Evolutionary conservation across 768 basidiomycete genomes (phyloP).

Genomic region (Panaeolus papilionaceus): DNA sequence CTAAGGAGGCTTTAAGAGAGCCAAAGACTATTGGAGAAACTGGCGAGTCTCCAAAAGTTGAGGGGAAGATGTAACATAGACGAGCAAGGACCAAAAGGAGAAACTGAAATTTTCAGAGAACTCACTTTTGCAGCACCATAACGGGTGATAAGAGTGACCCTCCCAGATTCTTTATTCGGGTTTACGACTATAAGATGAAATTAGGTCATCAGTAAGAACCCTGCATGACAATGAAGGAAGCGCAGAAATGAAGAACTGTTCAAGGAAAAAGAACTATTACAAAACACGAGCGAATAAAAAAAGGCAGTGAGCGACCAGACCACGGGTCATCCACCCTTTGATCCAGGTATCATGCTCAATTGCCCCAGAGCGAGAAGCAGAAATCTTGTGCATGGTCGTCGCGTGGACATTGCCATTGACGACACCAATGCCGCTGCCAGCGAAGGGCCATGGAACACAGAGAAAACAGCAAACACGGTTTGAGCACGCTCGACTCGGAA

Average conservation of each 20-base stretch:
- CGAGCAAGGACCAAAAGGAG: constrained; percentile 1
- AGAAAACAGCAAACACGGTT: neutral
- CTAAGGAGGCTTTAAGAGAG: neutral
- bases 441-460: neutral
- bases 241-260: constrained; percentile 12
- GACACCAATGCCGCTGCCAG: constrained; percentile 4
- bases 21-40: too few species aligned
- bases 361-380: neutral
- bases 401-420: neutral
- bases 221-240: neutral
- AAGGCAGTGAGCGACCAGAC: neutral
- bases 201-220: constrained; percentile 14
- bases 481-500: neutral
- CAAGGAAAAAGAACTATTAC: neutral
- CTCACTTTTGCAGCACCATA: constrained; percentile 89
- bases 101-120: constrained; percentile 10
- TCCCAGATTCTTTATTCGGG: constrained; percentile 79
- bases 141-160: constrained; percentile 89
- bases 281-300: neutral
- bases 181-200: constrained; percentile 72
- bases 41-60: neutral
- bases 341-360: neutral
- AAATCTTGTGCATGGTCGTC: neutral
- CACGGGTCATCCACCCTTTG: constrained; percentile 2
- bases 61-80: constrained; percentile 2